Base-by-base conservation (phyloP, 441 rosid species). In the Populus hybrid region DNA sequence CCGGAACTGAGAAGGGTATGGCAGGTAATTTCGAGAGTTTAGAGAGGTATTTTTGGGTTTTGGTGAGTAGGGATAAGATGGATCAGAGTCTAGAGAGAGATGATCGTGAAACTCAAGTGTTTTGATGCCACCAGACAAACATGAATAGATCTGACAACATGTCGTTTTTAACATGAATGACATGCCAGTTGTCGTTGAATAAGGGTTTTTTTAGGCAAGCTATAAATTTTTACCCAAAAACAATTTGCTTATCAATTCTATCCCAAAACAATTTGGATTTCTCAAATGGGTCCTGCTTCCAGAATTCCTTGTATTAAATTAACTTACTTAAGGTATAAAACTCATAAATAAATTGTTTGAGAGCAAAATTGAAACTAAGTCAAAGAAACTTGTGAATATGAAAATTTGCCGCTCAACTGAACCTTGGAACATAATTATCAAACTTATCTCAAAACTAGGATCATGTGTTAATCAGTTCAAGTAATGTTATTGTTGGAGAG, bases 11-110 rank as follows among this genome's bases (percentile, higher is more conserved):
- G 21, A n/a, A 34, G 40, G 57, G 57, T 46, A 46, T 46, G 71
- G 26, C 26, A 26, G 36, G 16, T 30, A 30, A 14, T 68, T 68
- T 16, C 8, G 40, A 68, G 23, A 34, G 35, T 14, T 68, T 68
- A 11, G 71, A 68, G 40, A 34, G 40, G 71, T 12, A 68, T 28
- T 68, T 68, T 65, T 24, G 69, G 69, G 69, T 65, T 65, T 65
- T 65, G 35, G 69, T 10, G 69, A 65, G 69, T 11, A 28, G 30
- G 26, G 69, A 65, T 65, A n/a, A 65, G 26, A 28, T 65, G 32
- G 32, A 65, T n/a, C 69, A 65, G 69, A 24, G 28, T 10, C 69
- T 65, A 65, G 57, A 46, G 57, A 46, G 57, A 46, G 57, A 46
- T 46, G 57, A 46, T 46, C 57, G 57, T 46, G 57, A 46, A 46